Conservation (phyloP, 208 protist species). For the Trypanosoma grayi region DNA sequence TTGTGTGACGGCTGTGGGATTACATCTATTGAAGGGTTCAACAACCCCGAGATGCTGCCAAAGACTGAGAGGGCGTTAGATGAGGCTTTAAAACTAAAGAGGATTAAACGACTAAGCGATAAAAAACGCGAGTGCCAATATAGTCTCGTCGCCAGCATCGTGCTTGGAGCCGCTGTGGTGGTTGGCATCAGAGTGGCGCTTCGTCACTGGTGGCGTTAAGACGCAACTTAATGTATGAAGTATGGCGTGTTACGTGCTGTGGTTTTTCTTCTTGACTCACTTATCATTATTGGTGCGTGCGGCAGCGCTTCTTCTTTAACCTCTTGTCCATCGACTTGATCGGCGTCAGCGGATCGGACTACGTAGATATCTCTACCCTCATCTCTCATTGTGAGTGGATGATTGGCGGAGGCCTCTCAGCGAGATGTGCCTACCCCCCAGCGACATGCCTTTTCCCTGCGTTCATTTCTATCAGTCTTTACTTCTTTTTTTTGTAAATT, state of each 20-base stretch:
- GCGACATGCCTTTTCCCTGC: no score
- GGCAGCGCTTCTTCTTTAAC: no score
- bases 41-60: constrained; percentile 73
- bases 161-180: constrained; percentile 15
- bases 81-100: constrained; percentile 48
- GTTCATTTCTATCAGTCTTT: no score
- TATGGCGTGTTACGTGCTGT: neutral
- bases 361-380: no score
- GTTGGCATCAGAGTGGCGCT: constrained; percentile 12
- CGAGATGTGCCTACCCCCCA: no score
- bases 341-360: no score
- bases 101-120: neutral
- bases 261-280: neutral
- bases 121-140: neutral
- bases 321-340: no score
- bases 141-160: neutral
- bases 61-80: constrained; percentile 57
- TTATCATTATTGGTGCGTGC: constrained; percentile 26
- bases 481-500: no score
- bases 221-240: neutral
- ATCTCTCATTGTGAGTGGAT: no score
- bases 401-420: no score
- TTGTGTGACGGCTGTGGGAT: constrained; percentile 42
- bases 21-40: constrained; percentile 71
- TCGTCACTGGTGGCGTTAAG: constrained; percentile 16